These are phyloP conservation scores for Aspergillus biplanus DNA, from an alignment of 495 filamentous ascomycete genomes.

Conservation along the genomic window DNA sequence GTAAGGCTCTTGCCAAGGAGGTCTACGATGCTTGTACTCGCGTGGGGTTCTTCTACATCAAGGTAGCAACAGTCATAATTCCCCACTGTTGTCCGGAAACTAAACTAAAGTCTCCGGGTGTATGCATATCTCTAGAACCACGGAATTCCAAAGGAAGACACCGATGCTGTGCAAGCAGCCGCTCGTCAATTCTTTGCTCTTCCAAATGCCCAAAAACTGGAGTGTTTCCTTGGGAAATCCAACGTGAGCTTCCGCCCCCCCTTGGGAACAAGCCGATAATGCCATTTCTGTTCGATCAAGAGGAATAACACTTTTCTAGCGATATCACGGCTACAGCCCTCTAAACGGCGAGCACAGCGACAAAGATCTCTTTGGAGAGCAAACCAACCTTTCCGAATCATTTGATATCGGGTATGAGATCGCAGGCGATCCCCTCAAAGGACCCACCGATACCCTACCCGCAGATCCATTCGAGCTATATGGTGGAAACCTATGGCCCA, in stretches of 20 bases:
- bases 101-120: neutral
- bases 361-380: conserved; percentile 17
- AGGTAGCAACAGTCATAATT: conserved; percentile 21
- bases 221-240: conserved; percentile 41
- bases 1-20: conserved; percentile 38
- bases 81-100: neutral
- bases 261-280: too few relatives aligned
- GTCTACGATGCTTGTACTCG: conserved; percentile 53
- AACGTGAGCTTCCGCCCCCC: conserved; percentile 24
- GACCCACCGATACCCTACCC: conserved; percentile 20
- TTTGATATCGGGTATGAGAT: conserved; percentile 48
- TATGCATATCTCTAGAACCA: conserved; percentile 27
- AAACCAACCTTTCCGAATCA: conserved; percentile 37
- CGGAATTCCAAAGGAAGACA: conserved; percentile 42
- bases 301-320: conserved; percentile 20
- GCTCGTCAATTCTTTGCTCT: conserved; percentile 52
- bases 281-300: conserved; percentile 1
- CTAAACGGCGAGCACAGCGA: conserved; percentile 31
- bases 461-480: conserved; percentile 28
- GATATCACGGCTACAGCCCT: conserved; percentile 42
- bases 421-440: conserved; percentile 32
- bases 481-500: conserved; percentile 36
- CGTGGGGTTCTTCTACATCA: conserved; percentile 62
- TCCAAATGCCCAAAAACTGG: conserved; percentile 51
- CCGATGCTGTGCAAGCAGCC: conserved; percentile 40